phyloP scores from a whole-genome alignment of 768 basidiomycete genomes.

The Termitomyces sp. region DNA sequence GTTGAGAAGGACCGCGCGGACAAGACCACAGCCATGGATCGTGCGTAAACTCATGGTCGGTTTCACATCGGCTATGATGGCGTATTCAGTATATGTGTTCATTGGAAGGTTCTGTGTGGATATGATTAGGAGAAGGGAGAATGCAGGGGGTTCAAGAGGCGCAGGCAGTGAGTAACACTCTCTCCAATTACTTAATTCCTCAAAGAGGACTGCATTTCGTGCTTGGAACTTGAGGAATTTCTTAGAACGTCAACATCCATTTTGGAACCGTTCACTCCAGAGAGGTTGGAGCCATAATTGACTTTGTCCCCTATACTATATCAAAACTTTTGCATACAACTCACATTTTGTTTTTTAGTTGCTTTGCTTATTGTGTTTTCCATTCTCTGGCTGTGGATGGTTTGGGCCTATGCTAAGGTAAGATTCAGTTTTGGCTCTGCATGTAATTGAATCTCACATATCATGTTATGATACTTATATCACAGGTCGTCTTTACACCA shows the following conservation, averaged over 20 bases:
- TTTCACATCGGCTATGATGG: constrained; percentile 58
- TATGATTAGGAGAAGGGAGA: constrained; percentile 52
- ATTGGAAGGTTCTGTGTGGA: constrained; percentile 68
- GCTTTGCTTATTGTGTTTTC: constrained; percentile 63
- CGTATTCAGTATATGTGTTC: constrained; percentile 77
- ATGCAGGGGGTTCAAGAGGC: constrained; percentile 45
- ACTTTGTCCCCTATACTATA: neutral
- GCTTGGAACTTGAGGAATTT: neutral
- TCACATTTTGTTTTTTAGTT: constrained; percentile 42
- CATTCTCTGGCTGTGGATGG: constrained; percentile 63
- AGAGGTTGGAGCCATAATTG: neutral
- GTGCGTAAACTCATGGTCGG: constrained; percentile 66
- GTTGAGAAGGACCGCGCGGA: constrained; percentile 40
- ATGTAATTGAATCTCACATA: neutral
- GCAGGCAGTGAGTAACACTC: constrained; percentile 63
- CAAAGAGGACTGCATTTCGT: no score
- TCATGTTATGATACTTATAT: neutral
- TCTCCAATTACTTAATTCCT: neutral
- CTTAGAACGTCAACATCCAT: neutral
- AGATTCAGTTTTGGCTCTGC: neutral
- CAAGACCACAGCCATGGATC: constrained; percentile 70
- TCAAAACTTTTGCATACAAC: constrained; percentile 1
- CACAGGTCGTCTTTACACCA: constrained; percentile 60
- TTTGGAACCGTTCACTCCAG: neutral
- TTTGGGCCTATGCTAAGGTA: constrained; percentile 81